Percentiles rank a stretch among this genome's conserved stretches.
Conservation (phyloP, 1,284 basidiomycete species). For the Ceratobasidium papillatum region DNA sequence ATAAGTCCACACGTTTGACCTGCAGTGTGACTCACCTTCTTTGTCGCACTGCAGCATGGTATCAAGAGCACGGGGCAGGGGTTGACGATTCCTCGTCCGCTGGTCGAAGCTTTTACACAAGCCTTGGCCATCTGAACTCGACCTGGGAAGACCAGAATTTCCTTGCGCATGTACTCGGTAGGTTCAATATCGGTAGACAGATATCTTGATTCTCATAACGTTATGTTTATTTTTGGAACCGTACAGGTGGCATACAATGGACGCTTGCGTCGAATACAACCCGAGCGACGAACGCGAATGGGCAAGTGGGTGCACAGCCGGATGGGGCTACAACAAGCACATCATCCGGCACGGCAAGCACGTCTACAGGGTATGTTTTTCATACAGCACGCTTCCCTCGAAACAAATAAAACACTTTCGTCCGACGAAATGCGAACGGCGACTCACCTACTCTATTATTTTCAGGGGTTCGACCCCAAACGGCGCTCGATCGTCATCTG, state of each 20-base stretch:
- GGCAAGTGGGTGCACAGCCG: conserved; percentile 7
- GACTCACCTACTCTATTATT: not conserved
- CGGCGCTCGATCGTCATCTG: conserved; percentile 9
- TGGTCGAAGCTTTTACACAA: conserved; percentile 85
- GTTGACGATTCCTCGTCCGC: conserved; percentile 58
- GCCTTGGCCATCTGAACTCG: conserved; percentile 76
- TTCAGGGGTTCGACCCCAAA: not conserved
- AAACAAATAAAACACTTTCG: conserved; percentile 23
- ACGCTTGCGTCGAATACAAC: conserved; percentile 69
- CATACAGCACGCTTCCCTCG: not conserved
- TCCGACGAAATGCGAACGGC: conserved; percentile 26
- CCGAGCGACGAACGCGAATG: conserved; percentile 61
- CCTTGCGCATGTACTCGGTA: conserved; percentile 60
- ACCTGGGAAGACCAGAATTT: conserved; percentile 59
- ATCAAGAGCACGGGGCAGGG: conserved; percentile 72
- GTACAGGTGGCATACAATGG: conserved; percentile 76
- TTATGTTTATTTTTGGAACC: conserved; percentile 17
- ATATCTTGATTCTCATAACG: not conserved
- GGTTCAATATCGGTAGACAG: not conserved
- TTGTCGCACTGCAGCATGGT: conserved; percentile 69
- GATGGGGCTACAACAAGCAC: not conserved
- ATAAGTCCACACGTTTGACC: not conserved
- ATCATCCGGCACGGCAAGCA: conserved; percentile 9
- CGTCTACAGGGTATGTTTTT: conserved; percentile 2
- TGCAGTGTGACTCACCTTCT: conserved; percentile 42